A percentile compares a stretch with the other conserved stretches of the same genome.
Conservation (phyloP, 2,329 filamentous ascomycete genomes). For the Verticillium dahliae region DNA sequence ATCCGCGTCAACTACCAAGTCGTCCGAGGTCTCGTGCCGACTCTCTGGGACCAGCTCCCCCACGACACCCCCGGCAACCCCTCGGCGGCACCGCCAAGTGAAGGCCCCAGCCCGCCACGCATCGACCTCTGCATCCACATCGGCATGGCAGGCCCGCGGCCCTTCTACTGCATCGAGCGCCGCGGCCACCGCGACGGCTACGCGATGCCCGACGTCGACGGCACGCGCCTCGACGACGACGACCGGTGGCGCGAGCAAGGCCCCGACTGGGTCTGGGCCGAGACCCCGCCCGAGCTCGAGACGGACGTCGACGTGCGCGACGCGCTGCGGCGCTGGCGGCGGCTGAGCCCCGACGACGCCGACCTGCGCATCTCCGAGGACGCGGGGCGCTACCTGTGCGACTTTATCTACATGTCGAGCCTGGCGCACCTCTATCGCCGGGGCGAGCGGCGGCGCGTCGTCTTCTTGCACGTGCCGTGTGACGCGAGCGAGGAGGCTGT, state of each 20-base stretch:
- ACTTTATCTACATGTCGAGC: conserved; percentile 71
- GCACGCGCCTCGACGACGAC: conserved; percentile 47
- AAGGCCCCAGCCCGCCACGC: conserved; percentile 21
- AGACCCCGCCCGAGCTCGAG: conserved; percentile 46
- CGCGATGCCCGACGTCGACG: conserved; percentile 62
- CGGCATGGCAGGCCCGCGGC: conserved; percentile 64
- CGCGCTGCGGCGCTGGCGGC: conserved; percentile 49
- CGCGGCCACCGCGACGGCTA: conserved; percentile 69
- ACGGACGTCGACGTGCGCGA: conserved; percentile 53
- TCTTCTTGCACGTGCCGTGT: conserved; percentile 69
- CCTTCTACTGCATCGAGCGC: conserved; percentile 65
- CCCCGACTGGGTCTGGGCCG: conserved; percentile 47
- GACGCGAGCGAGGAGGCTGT: conserved; percentile 43
- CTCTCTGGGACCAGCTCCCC: conserved; percentile 43
- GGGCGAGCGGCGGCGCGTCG: conserved; percentile 40
- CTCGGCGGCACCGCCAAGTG: conserved; percentile 3
- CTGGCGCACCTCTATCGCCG: conserved; percentile 49
- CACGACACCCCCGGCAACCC: conserved; percentile 24
- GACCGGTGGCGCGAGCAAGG: conserved; percentile 22
- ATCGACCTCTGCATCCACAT: conserved; percentile 70
- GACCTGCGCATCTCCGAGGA: conserved; percentile 59
- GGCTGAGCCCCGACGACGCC: conserved; percentile 31
- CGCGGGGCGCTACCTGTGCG: conserved; percentile 67
- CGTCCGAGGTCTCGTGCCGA: conserved; percentile 58
- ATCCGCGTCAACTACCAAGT: conserved; percentile 66